These are phyloP conservation scores for Neopestalotiopsis sp. DNA, from an alignment of 2,329 filamentous ascomycete species.

Conservation along the genomic window DNA sequence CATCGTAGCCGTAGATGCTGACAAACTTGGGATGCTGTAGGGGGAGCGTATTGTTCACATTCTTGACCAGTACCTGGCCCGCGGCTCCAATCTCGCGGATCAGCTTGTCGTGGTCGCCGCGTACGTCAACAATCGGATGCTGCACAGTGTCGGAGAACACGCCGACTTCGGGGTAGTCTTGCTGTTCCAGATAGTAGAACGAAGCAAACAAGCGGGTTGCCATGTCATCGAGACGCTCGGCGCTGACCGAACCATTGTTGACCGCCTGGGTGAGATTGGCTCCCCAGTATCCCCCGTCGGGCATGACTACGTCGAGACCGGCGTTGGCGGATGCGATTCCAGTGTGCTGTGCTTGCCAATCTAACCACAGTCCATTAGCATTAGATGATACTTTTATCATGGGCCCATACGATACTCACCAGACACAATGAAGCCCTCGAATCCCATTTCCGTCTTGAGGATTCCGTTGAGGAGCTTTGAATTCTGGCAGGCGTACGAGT, in stretches of 20 bases:
- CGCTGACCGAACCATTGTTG: slow-evolving; percentile 80
- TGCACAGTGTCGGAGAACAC: slow-evolving; percentile 50
- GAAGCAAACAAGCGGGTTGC: slow-evolving; percentile 80
- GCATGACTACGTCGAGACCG: slow-evolving; percentile 8
- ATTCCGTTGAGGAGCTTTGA: slow-evolving; percentile 82
- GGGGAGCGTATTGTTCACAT: slow-evolving; percentile 46
- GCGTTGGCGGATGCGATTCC: slow-evolving; percentile 44
- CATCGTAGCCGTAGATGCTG: slow-evolving; percentile 33
- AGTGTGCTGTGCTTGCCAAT: slow-evolving; percentile 13
- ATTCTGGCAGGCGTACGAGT: slow-evolving; percentile 75
- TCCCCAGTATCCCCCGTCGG: slow-evolving; percentile 19
- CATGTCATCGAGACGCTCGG: slow-evolving; percentile 85
- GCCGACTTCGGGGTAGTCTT: too few relatives aligned
- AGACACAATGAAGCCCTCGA: slow-evolving; percentile 77
- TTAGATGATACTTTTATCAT: neutral
- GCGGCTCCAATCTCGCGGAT: slow-evolving; percentile 80
- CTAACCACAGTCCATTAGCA: neutral
- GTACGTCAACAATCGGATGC: slow-evolving; percentile 76
- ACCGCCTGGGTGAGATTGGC: slow-evolving; percentile 73
- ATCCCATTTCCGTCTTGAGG: slow-evolving; percentile 84
- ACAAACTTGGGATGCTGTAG: slow-evolving; percentile 24
- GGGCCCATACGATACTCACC: neutral
- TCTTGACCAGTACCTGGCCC: slow-evolving; percentile 83
- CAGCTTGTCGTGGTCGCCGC: slow-evolving; percentile 71
- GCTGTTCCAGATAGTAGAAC: slow-evolving; percentile 70